phyloP scores from a whole-genome alignment of 306 rosid species.

The Leucaena leucocephala region DNA sequence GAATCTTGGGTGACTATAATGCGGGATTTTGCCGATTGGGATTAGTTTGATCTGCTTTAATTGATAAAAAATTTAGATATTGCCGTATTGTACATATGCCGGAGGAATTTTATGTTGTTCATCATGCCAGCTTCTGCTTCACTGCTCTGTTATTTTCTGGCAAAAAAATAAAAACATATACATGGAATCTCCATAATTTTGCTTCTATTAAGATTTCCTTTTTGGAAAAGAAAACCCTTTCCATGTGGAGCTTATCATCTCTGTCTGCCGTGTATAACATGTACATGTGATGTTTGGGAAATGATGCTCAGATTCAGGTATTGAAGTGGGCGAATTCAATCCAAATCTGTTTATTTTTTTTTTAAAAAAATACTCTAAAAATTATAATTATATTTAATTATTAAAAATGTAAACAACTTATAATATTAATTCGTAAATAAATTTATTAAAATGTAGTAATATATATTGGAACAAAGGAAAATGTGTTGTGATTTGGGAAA shows the following conservation, averaged over 20 bases:
- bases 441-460: too few relatives aligned
- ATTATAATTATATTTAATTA: too few relatives aligned
- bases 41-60: background rate
- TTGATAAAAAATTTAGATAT: slow-evolving; percentile 23
- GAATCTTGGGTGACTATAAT: slow-evolving; percentile 35
- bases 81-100: slow-evolving; percentile 59
- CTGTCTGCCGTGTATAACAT: slow-evolving; percentile 41
- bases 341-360: too few relatives aligned
- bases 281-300: slow-evolving; percentile 54
- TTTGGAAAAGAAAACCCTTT: background rate
- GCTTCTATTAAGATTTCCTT: background rate
- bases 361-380: too few relatives aligned
- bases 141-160: slow-evolving; percentile 1
- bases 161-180: slow-evolving; percentile 1
- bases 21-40: slow-evolving; percentile 36
- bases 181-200: slow-evolving; percentile 35
- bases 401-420: too few relatives aligned
- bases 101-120: slow-evolving; percentile 27
- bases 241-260: slow-evolving; percentile 48
- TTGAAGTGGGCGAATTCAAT: background rate
- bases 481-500: too few relatives aligned
- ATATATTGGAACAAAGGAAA: too few relatives aligned
- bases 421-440: too few relatives aligned
- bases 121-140: background rate
- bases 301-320: slow-evolving; percentile 64